phyloP scores from a whole-genome alignment of 306 rosid genomes.

The Trifolium fragiferum region DNA sequence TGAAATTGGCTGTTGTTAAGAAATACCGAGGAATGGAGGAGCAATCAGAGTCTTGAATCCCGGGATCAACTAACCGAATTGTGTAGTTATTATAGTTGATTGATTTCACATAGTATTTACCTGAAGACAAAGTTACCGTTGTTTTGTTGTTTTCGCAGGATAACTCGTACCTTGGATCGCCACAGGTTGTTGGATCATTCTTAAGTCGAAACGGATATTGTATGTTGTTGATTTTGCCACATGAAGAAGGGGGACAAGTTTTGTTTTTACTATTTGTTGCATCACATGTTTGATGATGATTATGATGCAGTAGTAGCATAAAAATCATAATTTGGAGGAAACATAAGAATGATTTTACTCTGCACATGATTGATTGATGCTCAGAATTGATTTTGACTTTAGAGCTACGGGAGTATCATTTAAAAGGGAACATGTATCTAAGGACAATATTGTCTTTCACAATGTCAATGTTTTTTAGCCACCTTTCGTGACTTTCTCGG shows the following conservation, averaged over 20 bases:
- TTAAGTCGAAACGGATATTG: constrained; percentile 32
- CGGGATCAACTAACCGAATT: constrained; percentile 31
- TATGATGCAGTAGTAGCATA: too few relatives aligned
- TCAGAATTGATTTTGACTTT: background rate
- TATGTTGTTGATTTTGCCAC: constrained; percentile 42
- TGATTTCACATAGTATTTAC: constrained; percentile 38
- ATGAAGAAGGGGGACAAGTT: constrained; percentile 16
- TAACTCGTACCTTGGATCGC: background rate
- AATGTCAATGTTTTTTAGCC: too few relatives aligned
- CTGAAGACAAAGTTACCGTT: background rate
- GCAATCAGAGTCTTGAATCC: background rate
- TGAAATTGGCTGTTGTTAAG: background rate
- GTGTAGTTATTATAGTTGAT: constrained; percentile 45
- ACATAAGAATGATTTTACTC: background rate
- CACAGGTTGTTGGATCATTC: constrained; percentile 28
- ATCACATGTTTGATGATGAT: background rate
- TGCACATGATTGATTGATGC: background rate
- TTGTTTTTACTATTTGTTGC: background rate
- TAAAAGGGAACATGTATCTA: too few relatives aligned
- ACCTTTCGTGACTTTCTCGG: too few relatives aligned
- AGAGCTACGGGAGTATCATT: too few relatives aligned
- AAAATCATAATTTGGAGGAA: background rate
- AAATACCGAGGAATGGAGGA: constrained; percentile 40
- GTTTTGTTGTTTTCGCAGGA: constrained; percentile 39
- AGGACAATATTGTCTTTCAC: too few relatives aligned